Conservation (phyloP, 345 rosid species). For the Physaria fendleri region DNA sequence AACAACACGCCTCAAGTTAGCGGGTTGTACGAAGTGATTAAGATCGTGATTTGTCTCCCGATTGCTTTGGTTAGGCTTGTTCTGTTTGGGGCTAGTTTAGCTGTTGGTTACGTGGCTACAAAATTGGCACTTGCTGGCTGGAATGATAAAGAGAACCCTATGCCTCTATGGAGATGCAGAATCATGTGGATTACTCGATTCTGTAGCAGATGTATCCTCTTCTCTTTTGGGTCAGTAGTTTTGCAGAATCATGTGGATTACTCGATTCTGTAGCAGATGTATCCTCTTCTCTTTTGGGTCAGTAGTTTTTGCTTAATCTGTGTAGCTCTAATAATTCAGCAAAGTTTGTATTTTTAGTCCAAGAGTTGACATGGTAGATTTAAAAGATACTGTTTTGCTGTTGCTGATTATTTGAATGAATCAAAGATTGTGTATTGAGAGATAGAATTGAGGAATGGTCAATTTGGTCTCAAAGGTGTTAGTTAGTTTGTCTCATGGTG, state of each 20-base stretch:
- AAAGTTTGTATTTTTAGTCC: not conserved
- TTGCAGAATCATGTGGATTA: constrained; percentile 72
- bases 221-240: constrained; percentile 70
- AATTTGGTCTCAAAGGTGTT: not conserved
- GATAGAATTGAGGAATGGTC: not conserved
- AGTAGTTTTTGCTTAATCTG: not conserved
- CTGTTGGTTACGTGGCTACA: constrained; percentile 67
- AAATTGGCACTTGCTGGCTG: constrained; percentile 68
- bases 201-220: constrained; percentile 68
- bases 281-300: constrained; percentile 95
- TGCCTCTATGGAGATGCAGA: constrained; percentile 80
- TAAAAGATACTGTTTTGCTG: not conserved
- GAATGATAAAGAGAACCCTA: constrained; percentile 78
- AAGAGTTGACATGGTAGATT: not conserved
- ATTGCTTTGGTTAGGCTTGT: constrained; percentile 54
- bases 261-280: constrained; percentile 62
- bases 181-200: constrained; percentile 90
- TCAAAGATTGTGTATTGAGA: not conserved
- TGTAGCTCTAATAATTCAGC: too few species aligned
- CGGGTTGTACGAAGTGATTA: constrained; percentile 67
- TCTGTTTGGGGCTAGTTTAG: constrained; percentile 56
- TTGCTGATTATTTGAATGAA: not conserved
- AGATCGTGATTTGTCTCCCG: constrained; percentile 66
- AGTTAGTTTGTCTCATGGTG: not conserved
- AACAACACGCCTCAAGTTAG: constrained; percentile 49